phyloP scores from a whole-genome alignment of 768 basidiomycete genomes.

The Auricularia cornea region DNA sequence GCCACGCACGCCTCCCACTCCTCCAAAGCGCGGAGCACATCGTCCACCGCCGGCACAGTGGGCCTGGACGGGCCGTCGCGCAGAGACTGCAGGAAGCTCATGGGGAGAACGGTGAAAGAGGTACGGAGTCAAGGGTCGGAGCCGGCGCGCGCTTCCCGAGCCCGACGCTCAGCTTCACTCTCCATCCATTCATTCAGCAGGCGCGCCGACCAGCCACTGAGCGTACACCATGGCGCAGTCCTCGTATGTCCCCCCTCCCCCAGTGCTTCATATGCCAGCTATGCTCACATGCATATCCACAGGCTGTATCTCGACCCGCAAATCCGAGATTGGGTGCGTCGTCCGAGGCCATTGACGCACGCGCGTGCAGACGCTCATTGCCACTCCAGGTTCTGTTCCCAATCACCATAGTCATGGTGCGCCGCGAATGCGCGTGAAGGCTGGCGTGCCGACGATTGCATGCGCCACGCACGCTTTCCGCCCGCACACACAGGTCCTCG shows the following conservation, averaged over 20 bases:
- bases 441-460: not conserved
- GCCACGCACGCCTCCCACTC: not conserved
- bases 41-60: not conserved
- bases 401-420: constrained; percentile 93
- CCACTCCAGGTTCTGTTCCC: constrained; percentile 62
- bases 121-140: not conserved
- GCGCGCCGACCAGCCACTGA: too few species aligned
- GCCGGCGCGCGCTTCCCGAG: too few species aligned
- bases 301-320: constrained; percentile 80
- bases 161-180: too few species aligned
- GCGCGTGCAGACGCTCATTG: not conserved
- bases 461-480: not conserved
- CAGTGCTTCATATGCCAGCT: too few species aligned
- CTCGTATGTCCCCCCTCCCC: too few species aligned
- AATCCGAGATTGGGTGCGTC: constrained; percentile 72
- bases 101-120: not conserved
- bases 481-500: constrained; percentile 90
- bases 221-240: too few species aligned
- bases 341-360: not conserved
- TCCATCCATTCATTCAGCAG: too few species aligned
- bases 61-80: not conserved
- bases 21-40: not conserved
- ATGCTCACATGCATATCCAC: too few species aligned
- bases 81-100: not conserved
- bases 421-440: constrained; percentile 17